Evolutionary conservation across 352 stramenopile species (phyloP).

Genomic region (Pythium aristosporum): DNA sequence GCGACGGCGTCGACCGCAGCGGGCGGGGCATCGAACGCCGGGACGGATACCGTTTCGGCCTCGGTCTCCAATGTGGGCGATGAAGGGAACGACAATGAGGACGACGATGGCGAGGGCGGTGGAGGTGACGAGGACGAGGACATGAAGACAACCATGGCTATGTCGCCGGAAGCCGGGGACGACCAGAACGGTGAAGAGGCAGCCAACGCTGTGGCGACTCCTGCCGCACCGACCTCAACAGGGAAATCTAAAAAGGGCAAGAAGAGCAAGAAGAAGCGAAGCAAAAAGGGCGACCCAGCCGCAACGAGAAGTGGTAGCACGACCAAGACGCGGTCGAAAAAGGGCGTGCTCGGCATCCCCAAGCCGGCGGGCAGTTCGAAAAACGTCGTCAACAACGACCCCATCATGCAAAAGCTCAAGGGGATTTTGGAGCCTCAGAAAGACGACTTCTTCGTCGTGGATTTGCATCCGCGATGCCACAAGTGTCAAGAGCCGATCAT

Average conservation of each 20-base stretch:
- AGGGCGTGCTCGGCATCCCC: conserved; percentile 36
- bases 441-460: conserved; percentile 98
- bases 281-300: conserved; percentile 65
- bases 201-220: neutral
- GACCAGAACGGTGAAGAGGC: conserved; percentile 29
- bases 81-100: conserved; percentile 23
- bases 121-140: conserved; percentile 21
- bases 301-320: conserved; percentile 52
- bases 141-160: conserved; percentile 38
- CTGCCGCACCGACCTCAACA: conserved; percentile 1
- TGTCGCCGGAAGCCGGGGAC: conserved; percentile 57
- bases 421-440: conserved; percentile 99
- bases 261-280: conserved; percentile 81
- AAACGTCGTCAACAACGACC: conserved; percentile 86
- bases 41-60: neutral
- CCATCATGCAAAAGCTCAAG: conserved; percentile 97
- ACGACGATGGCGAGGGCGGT: conserved; percentile 23
- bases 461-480: conserved; percentile 90
- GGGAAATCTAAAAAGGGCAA: conserved; percentile 31
- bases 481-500: conserved; percentile 86
- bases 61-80: conserved; percentile 9
- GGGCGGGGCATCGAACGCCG: neutral
- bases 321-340: conserved; percentile 71
- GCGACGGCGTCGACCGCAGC: conserved; percentile 7
- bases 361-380: conserved; percentile 56